Percentiles rank a stretch among this genome's conserved stretches.
phyloP scores from a whole-genome alignment of 1,139 yeast genomes.

The Schwanniomyces etchellsii region DNA sequence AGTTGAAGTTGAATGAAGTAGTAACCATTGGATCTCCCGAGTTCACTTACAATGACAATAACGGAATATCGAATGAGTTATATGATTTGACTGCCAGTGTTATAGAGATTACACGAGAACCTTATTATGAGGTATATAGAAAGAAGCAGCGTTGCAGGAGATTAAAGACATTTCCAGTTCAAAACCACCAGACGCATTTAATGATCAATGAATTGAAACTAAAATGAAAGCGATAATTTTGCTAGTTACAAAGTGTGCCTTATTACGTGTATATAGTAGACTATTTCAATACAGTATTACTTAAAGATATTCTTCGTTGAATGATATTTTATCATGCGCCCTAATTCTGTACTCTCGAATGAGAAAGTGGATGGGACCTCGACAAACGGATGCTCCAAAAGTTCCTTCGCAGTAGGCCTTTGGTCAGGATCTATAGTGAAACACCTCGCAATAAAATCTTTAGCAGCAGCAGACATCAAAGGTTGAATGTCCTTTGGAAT shows the following conservation, averaged over 20 bases:
- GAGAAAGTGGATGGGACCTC: conserved; percentile 40
- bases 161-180: conserved; percentile 69
- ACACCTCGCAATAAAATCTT: conserved; percentile 67
- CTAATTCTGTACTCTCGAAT: conserved; percentile 63
- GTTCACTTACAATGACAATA: conserved; percentile 47
- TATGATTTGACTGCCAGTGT: conserved; percentile 72
- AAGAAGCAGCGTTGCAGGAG: conserved; percentile 83
- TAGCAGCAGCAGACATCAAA: conserved; percentile 58
- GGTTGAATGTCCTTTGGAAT: conserved; percentile 81
- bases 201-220: conserved; percentile 69
- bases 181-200: conserved; percentile 76
- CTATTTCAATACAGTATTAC: too few relatives aligned
- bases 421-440: conserved; percentile 75
- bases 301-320: conserved; percentile 15
- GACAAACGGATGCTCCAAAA: conserved; percentile 63
- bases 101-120: conserved; percentile 81
- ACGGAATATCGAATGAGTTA: conserved; percentile 33
- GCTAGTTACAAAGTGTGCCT: too few relatives aligned
- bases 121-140: conserved; percentile 52
- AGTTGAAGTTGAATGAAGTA: conserved; percentile 65
- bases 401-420: conserved; percentile 80
- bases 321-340: conserved; percentile 34
- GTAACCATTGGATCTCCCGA: conserved; percentile 82
- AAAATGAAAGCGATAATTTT: conserved; percentile 22
- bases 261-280: neutral